These are phyloP conservation scores for Yamadazyma conglobata DNA, from an alignment of 1,139 yeast genomes.

Conservation along the genomic window DNA sequence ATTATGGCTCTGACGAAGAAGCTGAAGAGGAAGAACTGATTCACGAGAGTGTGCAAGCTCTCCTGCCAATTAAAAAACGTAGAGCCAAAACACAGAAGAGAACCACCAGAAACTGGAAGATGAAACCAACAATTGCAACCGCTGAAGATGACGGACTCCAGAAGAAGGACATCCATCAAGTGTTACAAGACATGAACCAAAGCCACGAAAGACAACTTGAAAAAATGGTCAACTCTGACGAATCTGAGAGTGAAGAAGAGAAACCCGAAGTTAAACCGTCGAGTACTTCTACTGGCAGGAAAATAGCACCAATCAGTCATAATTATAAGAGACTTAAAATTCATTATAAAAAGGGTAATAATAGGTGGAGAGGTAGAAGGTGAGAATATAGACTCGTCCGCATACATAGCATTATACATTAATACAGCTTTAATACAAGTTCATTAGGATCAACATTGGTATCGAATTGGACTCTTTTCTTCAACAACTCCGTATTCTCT, in stretches of 20 bases:
- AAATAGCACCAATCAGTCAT: slow-evolving; percentile 32
- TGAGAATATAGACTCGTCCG: background rate
- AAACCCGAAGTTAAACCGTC: slow-evolving; percentile 14
- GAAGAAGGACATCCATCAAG: slow-evolving; percentile 39
- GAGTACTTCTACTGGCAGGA: slow-evolving; percentile 17
- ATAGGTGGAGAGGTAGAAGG: slow-evolving; percentile 12
- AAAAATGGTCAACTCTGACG: slow-evolving; percentile 22
- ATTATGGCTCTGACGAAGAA: slow-evolving; percentile 13
- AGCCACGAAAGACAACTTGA: slow-evolving; percentile 20
- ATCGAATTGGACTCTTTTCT: slow-evolving; percentile 19
- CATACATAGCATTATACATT: slow-evolving; percentile 1
- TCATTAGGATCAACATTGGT: slow-evolving; percentile 11
- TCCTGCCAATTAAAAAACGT: slow-evolving; percentile 20
- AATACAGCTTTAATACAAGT: slow-evolving; percentile 12
- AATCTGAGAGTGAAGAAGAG: slow-evolving; percentile 19
- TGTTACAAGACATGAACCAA: slow-evolving; percentile 29
- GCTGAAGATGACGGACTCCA: slow-evolving; percentile 23
- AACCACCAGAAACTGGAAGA: slow-evolving; percentile 57
- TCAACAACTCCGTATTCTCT: slow-evolving; percentile 1
- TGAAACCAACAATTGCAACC: slow-evolving; percentile 38
- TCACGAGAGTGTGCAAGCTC: slow-evolving; percentile 3
- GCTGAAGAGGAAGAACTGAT: slow-evolving; percentile 12
- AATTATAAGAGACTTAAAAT: slow-evolving; percentile 44
- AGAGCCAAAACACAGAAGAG: slow-evolving; percentile 55
- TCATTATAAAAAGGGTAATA: slow-evolving; percentile 26